These are phyloP conservation scores for Cladosporium sp. DNA, from an alignment of 2,329 filamentous ascomycete genomes.

Conservation along the genomic window DNA sequence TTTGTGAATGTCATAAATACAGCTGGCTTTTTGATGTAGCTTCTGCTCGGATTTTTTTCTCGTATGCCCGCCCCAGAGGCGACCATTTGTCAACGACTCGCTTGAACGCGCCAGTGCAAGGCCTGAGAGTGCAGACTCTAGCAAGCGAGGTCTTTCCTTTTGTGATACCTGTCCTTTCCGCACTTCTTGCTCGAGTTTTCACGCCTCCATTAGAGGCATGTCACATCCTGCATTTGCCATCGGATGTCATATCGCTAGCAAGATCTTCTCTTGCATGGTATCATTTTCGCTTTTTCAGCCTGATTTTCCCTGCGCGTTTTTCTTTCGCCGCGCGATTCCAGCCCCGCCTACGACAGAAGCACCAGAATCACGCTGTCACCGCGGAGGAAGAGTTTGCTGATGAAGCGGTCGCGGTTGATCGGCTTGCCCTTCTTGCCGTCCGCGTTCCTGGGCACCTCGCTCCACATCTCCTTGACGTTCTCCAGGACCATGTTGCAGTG, in stretches of 20 bases:
- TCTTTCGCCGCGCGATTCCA: background rate
- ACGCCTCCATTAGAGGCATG: background rate
- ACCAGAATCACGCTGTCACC: constrained; percentile 89
- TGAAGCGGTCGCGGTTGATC: constrained; percentile 97
- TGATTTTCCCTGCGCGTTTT: background rate
- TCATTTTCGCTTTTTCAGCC: background rate
- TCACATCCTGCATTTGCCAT: background rate
- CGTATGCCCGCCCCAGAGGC: background rate
- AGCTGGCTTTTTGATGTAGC: background rate
- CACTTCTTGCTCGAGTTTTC: background rate
- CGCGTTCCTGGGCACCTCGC: constrained; percentile 80
- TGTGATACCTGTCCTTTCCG: background rate
- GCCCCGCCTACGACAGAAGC: constrained; percentile 52
- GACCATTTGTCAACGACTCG: constrained; percentile 1
- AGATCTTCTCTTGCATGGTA: constrained; percentile 14
- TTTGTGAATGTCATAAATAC: constrained; percentile 15
- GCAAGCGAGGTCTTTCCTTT: background rate
- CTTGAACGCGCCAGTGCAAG: background rate
- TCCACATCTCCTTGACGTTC: constrained; percentile 99
- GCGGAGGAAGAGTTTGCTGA: constrained; percentile 94
- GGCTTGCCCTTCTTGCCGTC: constrained; percentile 85
- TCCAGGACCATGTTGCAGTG: constrained; percentile 99
- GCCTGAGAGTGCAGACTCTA: background rate
- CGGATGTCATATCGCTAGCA: background rate
- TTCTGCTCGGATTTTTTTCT: background rate